Evolutionary conservation across 2,329 filamentous ascomycete genomes (phyloP), one percentile per base, ranked within the genome.

Genomic region (Penicillium sp.): DNA sequence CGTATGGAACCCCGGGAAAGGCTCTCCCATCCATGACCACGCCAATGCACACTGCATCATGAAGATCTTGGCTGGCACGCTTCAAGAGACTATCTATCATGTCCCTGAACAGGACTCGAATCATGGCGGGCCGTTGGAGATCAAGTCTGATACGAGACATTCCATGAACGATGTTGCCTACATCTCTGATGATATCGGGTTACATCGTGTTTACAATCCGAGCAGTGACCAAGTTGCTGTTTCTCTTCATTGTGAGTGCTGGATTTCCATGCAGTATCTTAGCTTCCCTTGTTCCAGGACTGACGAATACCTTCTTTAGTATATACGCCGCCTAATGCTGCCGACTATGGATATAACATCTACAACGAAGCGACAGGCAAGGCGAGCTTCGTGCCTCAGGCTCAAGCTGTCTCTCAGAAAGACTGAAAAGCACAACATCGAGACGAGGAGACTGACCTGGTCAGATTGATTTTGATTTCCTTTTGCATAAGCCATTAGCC

Each of bases 11-110:
- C 70, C 70, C 0, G 60, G 64, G n/a, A 72, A 71, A 44, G 70
- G 70, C 23, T 70, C 67, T 0, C 69, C 67, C 0, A 63, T 72
- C 41, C 70, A 72, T 30, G 70, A 72, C 50, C 70, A 72, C 40
- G 69, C 69, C 51, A 68, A 71, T 36, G 70, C 70, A 13, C 70
- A 72, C 53, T 72, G 70, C 52, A 67, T 72, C 48, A 72, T 72
- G 70, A 72, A 72, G 44, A 59, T 72, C 5, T 51, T 72, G 10
- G 64, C 67, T 10, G 68, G 68, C 2, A 58, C 68, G 19, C 50
- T 70, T 6, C 60, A 61, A 14, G 68, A 70, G 42, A 67, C 67
- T 1, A 61, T 70, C 8, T 70, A 70, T 14, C 26, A 62, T 5
- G 32, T 59, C 3, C 67, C 68, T 1, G 41, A 60, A 7, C 40